Conservation (phyloP, 2,329 filamentous ascomycete species). For the Colletotrichum gigasporum region DNA sequence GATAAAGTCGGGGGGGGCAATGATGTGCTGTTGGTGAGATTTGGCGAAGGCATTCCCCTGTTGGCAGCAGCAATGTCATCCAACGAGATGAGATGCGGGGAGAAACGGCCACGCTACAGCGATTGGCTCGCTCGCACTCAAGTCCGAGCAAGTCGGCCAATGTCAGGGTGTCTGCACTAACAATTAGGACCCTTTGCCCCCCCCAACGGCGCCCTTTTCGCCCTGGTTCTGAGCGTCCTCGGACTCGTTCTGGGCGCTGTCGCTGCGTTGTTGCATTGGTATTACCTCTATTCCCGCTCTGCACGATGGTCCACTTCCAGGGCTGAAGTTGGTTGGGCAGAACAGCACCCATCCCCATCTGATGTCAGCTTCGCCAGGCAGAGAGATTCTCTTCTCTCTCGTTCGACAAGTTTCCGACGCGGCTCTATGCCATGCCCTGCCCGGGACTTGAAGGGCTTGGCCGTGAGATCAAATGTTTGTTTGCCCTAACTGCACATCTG, state of each 20-base stretch:
- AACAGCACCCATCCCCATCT: neutral
- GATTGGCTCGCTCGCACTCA: slow-evolving; percentile 5
- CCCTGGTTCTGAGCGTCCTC: too few species aligned
- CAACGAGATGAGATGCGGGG: neutral
- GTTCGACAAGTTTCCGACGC: neutral
- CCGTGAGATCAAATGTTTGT: too few species aligned
- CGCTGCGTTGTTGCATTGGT: too few species aligned
- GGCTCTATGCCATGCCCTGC: neutral
- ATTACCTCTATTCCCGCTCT: too few species aligned
- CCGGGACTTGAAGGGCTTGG: neutral
- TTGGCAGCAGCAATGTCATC: too few species aligned
- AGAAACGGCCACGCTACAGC: neutral
- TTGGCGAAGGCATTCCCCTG: too few species aligned
- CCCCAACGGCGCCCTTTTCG: too few species aligned
- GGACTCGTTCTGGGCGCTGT: too few species aligned
- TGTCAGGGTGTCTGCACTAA: neutral
- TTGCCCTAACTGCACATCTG: too few species aligned
- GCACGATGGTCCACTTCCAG: neutral
- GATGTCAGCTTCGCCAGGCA: slow-evolving; percentile 1
- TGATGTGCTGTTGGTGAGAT: neutral
- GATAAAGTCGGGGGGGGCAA: too few species aligned
- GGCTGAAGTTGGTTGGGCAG: too few species aligned
- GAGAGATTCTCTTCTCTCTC: slow-evolving; percentile 14
- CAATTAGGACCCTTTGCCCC: too few species aligned
- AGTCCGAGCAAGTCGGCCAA: neutral